These are phyloP conservation scores for Luvunga scandens DNA, from an alignment of 345 rosid genomes.

Conservation along the genomic window DNA sequence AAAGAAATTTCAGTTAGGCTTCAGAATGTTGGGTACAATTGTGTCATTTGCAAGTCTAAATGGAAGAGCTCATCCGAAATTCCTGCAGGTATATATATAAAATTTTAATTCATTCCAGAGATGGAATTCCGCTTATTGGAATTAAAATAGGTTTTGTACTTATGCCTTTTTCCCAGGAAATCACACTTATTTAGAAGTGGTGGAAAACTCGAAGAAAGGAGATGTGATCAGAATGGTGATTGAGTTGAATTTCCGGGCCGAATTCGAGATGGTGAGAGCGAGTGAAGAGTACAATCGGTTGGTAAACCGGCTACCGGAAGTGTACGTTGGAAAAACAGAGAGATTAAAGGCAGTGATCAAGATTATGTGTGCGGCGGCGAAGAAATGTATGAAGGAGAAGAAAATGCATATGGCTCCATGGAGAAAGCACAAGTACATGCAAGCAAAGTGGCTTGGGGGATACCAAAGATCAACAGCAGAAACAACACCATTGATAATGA, in stretches of 20 bases:
- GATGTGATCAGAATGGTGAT: constrained; percentile 49
- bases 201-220: constrained; percentile 48
- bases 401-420: constrained; percentile 89
- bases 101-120: background rate
- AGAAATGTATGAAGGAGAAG: constrained; percentile 75
- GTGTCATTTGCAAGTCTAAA: constrained; percentile 67
- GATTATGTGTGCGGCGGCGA: constrained; percentile 63
- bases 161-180: constrained; percentile 42
- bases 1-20: constrained; percentile 52
- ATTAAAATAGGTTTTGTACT: background rate
- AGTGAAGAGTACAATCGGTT: constrained; percentile 59
- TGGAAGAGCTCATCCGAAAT: constrained; percentile 70
- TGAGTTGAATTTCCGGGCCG: constrained; percentile 68
- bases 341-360: constrained; percentile 65
- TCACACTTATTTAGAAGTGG: constrained; percentile 61
- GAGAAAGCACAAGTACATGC: constrained; percentile 89
- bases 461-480: constrained; percentile 27
- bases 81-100: constrained; percentile 51
- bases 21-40: constrained; percentile 52
- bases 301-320: constrained; percentile 48
- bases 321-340: constrained; percentile 71
- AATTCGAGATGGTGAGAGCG: constrained; percentile 82
- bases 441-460: constrained; percentile 79
- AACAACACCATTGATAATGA: constrained; percentile 17
- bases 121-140: no score